phyloP scores from a whole-genome alignment of 2,329 filamentous ascomycete genomes.

The Sodiomyces alkalinus region DNA sequence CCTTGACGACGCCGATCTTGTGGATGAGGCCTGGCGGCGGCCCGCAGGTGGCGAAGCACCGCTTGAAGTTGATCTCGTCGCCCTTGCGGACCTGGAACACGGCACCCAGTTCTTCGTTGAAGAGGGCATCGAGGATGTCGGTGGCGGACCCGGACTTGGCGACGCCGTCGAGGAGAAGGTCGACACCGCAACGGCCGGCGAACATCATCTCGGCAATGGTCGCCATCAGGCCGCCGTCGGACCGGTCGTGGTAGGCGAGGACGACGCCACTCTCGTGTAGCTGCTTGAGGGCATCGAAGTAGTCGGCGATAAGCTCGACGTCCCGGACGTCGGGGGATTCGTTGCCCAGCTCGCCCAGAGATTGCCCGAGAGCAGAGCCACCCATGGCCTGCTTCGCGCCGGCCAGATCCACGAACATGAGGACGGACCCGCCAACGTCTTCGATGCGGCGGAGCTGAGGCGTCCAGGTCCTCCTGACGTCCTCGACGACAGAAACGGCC shows the following conservation, averaged over 20 bases:
- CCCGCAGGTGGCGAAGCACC: slow-evolving; percentile 82
- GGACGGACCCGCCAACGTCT: slow-evolving; percentile 74
- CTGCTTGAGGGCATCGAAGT: slow-evolving; percentile 69
- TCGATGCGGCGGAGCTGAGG: slow-evolving; percentile 70
- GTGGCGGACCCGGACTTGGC: slow-evolving; percentile 45
- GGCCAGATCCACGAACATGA: slow-evolving; percentile 86
- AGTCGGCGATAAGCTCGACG: slow-evolving; percentile 68
- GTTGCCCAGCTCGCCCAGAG: slow-evolving; percentile 72
- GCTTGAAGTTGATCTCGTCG: slow-evolving; percentile 72
- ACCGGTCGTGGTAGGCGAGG: slow-evolving; percentile 87
- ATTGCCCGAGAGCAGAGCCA: slow-evolving; percentile 81
- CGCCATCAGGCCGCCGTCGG: slow-evolving; percentile 83
- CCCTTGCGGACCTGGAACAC: slow-evolving; percentile 86
- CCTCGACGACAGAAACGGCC: slow-evolving; percentile 71
- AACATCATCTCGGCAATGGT: slow-evolving; percentile 97
- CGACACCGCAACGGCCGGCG: slow-evolving; percentile 76
- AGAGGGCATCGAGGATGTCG: slow-evolving; percentile 61
- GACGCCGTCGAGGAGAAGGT: slow-evolving; percentile 68
- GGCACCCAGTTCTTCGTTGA: slow-evolving; percentile 92
- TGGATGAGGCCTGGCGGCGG: slow-evolving; percentile 68
- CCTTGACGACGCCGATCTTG: slow-evolving; percentile 66
- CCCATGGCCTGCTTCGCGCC: slow-evolving; percentile 68
- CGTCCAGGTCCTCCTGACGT: slow-evolving; percentile 83
- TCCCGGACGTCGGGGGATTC: slow-evolving; percentile 78
- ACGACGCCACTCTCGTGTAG: slow-evolving; percentile 48